Evolutionary conservation across 2,329 filamentous ascomycete species (phyloP).

Genomic region (Aspergillus quadrilineatus): DNA sequence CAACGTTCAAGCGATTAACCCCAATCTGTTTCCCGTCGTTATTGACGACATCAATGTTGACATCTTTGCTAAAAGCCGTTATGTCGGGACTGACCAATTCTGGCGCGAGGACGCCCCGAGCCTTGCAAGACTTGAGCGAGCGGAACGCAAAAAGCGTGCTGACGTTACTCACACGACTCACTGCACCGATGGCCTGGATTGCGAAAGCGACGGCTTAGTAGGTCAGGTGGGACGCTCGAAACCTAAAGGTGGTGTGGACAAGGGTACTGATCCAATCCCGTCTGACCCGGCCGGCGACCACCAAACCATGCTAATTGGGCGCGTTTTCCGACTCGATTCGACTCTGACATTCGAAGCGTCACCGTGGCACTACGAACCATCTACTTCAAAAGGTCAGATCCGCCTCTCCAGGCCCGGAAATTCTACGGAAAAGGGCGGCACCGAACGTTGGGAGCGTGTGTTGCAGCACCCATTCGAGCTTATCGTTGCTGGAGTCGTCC

Average conservation of each 20-base stretch:
- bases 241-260: conserved; percentile 45
- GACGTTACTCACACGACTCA: conserved; percentile 30
- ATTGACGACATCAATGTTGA: conserved; percentile 86
- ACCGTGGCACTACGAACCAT: conserved; percentile 72
- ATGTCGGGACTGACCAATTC: conserved; percentile 64
- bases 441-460: conserved; percentile 84
- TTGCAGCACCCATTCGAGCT: conserved; percentile 90
- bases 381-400: conserved; percentile 76
- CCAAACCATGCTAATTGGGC: conserved; percentile 88
- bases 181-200: conserved; percentile 24
- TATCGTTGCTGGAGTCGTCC: conserved; percentile 85
- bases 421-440: conserved; percentile 76
- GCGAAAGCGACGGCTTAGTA: conserved; percentile 18
- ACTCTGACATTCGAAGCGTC: conserved; percentile 86
- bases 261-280: conserved; percentile 63
- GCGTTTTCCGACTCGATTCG: conserved; percentile 82
- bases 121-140: conserved; percentile 30
- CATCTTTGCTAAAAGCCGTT: conserved; percentile 90
- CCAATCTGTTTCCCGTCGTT: conserved; percentile 85
- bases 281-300: conserved; percentile 56
- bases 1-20: conserved; percentile 82
- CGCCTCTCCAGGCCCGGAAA: conserved; percentile 83
- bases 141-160: conserved; percentile 35
- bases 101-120: conserved; percentile 38
- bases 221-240: conserved; percentile 15